Evolutionary conservation across 306 rosid genomes (phyloP).

Genomic region (Vachellia collinsii): DNA sequence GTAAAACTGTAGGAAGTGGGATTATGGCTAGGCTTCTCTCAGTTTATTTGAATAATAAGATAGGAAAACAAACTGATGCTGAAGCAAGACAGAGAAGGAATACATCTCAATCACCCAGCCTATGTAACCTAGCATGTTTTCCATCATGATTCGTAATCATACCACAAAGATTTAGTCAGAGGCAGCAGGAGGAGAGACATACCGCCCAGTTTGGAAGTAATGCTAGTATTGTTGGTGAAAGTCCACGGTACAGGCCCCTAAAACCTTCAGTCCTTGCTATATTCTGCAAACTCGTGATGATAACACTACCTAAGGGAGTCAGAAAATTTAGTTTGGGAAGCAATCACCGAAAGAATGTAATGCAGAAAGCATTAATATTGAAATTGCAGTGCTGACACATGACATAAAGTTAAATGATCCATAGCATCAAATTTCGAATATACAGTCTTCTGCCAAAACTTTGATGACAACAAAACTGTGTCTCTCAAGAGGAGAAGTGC

Average conservation of each 20-base stretch:
- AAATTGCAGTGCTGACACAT: neutral
- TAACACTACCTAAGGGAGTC: constrained; percentile 69
- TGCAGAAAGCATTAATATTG: neutral
- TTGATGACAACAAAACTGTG: constrained; percentile 12
- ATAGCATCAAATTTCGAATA: constrained; percentile 9
- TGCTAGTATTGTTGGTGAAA: constrained; percentile 90
- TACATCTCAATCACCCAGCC: constrained; percentile 17
- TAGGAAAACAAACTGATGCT: constrained; percentile 10
- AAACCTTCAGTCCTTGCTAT: constrained; percentile 82
- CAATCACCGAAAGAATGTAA: constrained; percentile 18
- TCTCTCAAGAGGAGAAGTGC: constrained; percentile 21
- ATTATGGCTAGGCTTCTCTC: constrained; percentile 1
- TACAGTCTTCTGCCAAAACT: constrained; percentile 16
- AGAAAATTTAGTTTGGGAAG: constrained; percentile 32
- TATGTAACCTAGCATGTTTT: constrained; percentile 18
- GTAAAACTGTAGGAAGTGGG: constrained; percentile 10
- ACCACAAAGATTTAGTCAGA: constrained; percentile 22
- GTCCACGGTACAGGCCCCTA: constrained; percentile 92
- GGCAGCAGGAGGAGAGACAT: constrained; percentile 47
- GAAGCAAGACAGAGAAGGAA: constrained; percentile 17
- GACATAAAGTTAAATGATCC: constrained; percentile 18
- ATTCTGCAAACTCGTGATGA: constrained; percentile 70
- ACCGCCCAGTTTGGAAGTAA: constrained; percentile 99
- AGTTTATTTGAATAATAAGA: constrained; percentile 1
- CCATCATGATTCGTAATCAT: constrained; percentile 13